These are phyloP conservation scores for Acorus calamus DNA, from an alignment of 106 monocot genomes.

Conservation along the genomic window DNA sequence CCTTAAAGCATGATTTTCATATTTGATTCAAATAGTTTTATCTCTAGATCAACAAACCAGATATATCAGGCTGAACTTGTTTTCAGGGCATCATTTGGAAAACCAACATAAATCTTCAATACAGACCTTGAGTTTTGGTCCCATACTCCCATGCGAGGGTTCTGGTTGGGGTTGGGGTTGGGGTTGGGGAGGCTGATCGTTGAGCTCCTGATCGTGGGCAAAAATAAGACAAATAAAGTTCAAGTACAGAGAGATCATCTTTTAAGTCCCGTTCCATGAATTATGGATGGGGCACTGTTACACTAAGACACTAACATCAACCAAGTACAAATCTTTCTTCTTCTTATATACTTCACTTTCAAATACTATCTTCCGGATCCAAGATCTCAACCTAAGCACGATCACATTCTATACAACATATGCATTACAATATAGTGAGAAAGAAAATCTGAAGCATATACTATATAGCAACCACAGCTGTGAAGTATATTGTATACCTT, in stretches of 20 bases:
- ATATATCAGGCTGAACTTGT: too few species aligned
- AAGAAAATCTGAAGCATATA: too few species aligned
- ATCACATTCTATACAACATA: constrained; percentile 40
- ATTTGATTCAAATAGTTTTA: too few species aligned
- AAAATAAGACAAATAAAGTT: too few species aligned
- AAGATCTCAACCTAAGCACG: constrained; percentile 68
- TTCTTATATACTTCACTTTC: constrained; percentile 45
- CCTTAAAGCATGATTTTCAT: too few species aligned
- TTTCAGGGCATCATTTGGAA: too few species aligned
- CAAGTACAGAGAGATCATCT: too few species aligned
- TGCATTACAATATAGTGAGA: not conserved
- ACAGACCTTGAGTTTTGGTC: constrained; percentile 48
- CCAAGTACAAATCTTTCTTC: constrained; percentile 27
- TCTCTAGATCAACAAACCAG: too few species aligned
- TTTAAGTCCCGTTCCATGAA: too few species aligned
- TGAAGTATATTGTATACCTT: constrained; percentile 35
- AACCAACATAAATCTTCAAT: not conserved
- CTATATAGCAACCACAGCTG: too few species aligned
- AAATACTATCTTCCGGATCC: constrained; percentile 58
- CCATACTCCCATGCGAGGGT: constrained; percentile 30
- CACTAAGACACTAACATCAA: not conserved
- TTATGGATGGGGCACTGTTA: too few species aligned
- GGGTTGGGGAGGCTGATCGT: constrained; percentile 63
- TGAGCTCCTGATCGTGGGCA: constrained; percentile 26
- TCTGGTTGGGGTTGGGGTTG: constrained; percentile 55